A percentile compares a stretch with the other conserved stretches of the same genome.
phyloP scores from a whole-genome alignment of 805 yeast genomes.

The Torulaspora microellipsoides region DNA sequence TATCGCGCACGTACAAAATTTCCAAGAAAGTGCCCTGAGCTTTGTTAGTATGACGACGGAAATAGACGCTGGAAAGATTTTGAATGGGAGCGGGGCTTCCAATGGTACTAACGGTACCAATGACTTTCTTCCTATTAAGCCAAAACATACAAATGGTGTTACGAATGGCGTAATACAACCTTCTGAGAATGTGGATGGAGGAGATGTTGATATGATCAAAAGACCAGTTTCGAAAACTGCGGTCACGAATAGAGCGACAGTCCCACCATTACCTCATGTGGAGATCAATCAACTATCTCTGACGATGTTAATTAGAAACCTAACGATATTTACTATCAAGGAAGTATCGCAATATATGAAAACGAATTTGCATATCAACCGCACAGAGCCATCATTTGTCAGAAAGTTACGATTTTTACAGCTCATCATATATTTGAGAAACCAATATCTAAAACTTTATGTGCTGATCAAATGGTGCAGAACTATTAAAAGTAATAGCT shows the following conservation, averaged over 20 bases:
- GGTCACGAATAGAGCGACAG: neutral
- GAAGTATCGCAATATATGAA: slow-evolving; percentile 35
- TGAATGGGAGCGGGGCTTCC: slow-evolving; percentile 8
- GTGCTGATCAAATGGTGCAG: slow-evolving; percentile 87
- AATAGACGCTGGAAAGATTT: slow-evolving; percentile 14
- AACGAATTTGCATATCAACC: slow-evolving; percentile 24
- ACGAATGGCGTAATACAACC: slow-evolving; percentile 1
- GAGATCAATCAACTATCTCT: slow-evolving; percentile 34
- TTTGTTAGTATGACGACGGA: slow-evolving; percentile 17
- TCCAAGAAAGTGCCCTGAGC: neutral
- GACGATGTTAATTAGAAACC: slow-evolving; percentile 30
- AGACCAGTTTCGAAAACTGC: neutral
- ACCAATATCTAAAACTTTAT: slow-evolving; percentile 77
- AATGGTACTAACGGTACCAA: neutral
- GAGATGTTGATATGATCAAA: slow-evolving; percentile 1
- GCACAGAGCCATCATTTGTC: slow-evolving; percentile 31
- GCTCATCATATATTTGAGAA: slow-evolving; percentile 65
- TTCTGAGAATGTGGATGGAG: neutral
- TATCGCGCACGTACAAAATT: neutral
- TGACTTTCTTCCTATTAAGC: slow-evolving; percentile 2
- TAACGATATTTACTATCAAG: slow-evolving; percentile 31
- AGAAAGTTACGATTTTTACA: slow-evolving; percentile 69
- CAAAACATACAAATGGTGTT: slow-evolving; percentile 1
- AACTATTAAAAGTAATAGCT: slow-evolving; percentile 56
- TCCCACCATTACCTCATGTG: slow-evolving; percentile 34